Evolutionary conservation across 768 basidiomycete species (phyloP), one percentile per base, ranked within the genome.

Genomic region (Lenzites betulinus): DNA sequence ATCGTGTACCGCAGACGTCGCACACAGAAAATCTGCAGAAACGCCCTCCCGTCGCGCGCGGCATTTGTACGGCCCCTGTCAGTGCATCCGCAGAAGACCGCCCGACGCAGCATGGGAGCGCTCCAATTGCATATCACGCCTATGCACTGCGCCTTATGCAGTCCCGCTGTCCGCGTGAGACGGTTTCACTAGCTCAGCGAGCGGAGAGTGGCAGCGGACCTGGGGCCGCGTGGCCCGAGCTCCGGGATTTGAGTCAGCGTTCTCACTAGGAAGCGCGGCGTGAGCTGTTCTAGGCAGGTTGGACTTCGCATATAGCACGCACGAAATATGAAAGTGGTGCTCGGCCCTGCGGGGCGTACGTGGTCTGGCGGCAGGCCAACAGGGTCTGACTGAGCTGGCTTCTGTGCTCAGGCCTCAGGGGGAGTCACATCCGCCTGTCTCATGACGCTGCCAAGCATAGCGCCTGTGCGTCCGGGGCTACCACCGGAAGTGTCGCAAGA

Each of bases 231-330:
- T 41, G 25, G 25, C 39, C 4, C 38, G 26, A 26, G 15, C 36
- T 22, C 9, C 39, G 15, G 46, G 13, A 28, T 28, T 48, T 47
- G 44, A 56, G 54, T 58, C 28, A 58, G 56, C 56, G 42, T 58
- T 58, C 56, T 30, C 56, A 58, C 22, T 46, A 39, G 51, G 51
- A 51, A 51, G 51, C 51, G 23, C 12, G 13, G 23, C 35, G 12
- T 7, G 4, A 30, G 9, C 33, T 36, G 6, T 5, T 36, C 33
- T 36, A 6, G 16, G 30, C 9, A 25, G 26, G 28, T 28, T 30
- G n/a, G 26, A 13, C 26, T 25, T 28, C 47, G 18, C 13, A 5
- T 6, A 16, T 18, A 39, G 38, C 38, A 7, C 38, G 38, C 38
- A 33, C 30, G 30, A 11, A 11, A 13, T n/a, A 20, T 33, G 6